Evolutionary conservation across 1,284 basidiomycete genomes (phyloP), one percentile per base, ranked within the genome.

Genomic region (Apiotrichum gracile): DNA sequence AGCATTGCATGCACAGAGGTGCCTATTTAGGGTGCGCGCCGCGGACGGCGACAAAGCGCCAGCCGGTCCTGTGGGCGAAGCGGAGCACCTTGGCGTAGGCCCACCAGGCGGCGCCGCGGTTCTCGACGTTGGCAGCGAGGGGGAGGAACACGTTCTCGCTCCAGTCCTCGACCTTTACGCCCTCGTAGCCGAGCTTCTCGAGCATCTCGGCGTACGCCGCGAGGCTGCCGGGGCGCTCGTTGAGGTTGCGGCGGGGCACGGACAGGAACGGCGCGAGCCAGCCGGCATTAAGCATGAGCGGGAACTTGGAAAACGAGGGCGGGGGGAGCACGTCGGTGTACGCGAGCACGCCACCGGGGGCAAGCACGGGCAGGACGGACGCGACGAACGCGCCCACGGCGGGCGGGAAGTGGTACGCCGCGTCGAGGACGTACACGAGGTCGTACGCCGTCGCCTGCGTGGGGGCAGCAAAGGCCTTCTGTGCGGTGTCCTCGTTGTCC

Each of bases 401-500:
- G 1, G 82, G 81, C 9, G 77, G 65, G 66, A 86, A 86, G 67
- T 87, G 85, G 66, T 86, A 86, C 3, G 84, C 83, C 55, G 84
- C 85, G 65, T 88, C 85, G 26, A 87, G 76, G 6, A 83, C 65
- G 61, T 73, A 70, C 34, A 76, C 64, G 35, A 73, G 64, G 57
- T 73, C 68, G 61, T 70, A 76, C 17, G 61, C 60, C 16, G 70
- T 47, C 8, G 40, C 4, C 5, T 27, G 14, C n/a, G 24, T 37
- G 12, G 38, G 5, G 7, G 38, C 26, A 24, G 12, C n/a, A 14
- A 5, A 13, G 22, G 2, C 19, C 21, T 40, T 14, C 16, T 29
- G 14, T n/a, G 22, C 17, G 14, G 16, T 24, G 26, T 16, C n/a
- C 10, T 47, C 45, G 7, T n/a, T 21, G 19, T 25, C 49, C 6